Base-by-base conservation (phyloP, 257 asterid species). In the Orobanche coerulescens region DNA sequence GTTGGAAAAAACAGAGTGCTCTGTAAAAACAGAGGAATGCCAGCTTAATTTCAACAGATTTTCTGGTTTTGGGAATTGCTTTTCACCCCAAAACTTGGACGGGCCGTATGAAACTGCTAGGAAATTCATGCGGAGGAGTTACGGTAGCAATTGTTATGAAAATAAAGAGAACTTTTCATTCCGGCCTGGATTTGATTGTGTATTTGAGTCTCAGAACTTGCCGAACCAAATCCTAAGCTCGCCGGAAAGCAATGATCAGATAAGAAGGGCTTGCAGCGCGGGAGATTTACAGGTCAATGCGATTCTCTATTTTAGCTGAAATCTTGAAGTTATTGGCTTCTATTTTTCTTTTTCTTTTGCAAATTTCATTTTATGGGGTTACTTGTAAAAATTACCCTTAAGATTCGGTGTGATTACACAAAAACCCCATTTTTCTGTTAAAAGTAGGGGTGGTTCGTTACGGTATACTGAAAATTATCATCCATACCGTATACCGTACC, bases 251-350 rank as follows among this genome's bases (percentile, higher is more conserved):
- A 63, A 79, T 14, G 63, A 78, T 26, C 95, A 81, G 68, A 87
- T 90, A 73, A 85, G 95, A 71, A 79, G 96, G 66, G 96, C 66
- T 46, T 85, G 84, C 78, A 88, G 96, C 72, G 76, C 95, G 31
- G 98, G 96, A 25, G 98, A 91, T 66, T 73, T 91, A 62, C 98
- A 82, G 22, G 95, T 91, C 24, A 66, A 78, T 37, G 3, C 1
- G 22, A 12, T 8, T 64, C 18, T 2, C 22, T 3, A 4, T n/a
- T 4, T 15, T 62, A 34, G 1, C 40, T 34, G 10, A 7, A 34
- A 2, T 34, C 2, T 4, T 9, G n/a, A n/a, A n/a, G n/a, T n/a
- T 8, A 7, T 34, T 34, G 10, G 40, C 40, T 34, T 6, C 40
- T 9, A 34, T 34, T 7, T 34, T 34, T 34, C n/a, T n/a, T n/a